Conservation (phyloP, 2,329 filamentous ascomycete species). For the Monosporascus sp. region DNA sequence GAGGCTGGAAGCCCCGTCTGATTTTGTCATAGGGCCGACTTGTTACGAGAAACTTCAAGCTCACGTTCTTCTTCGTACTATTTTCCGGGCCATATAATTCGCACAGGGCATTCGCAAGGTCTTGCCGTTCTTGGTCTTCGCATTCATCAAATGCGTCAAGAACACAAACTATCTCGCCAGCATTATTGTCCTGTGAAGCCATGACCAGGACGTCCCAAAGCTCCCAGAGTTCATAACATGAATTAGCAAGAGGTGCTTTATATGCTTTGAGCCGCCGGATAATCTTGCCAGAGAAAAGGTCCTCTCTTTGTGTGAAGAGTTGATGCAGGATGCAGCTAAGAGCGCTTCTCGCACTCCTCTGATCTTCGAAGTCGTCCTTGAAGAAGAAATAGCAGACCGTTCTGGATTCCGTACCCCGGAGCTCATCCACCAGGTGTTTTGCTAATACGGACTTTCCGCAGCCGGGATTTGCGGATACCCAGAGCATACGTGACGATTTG, state of each 20-base stretch:
- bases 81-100: constrained; percentile 15
- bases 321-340: constrained; percentile 34
- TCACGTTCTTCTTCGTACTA: not conserved
- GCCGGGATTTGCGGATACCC: constrained; percentile 38
- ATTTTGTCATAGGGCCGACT: constrained; percentile 30
- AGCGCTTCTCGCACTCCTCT: constrained; percentile 20
- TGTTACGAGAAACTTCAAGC: constrained; percentile 34
- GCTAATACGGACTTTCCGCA: constrained; percentile 40
- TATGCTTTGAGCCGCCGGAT: constrained; percentile 9
- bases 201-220: constrained; percentile 28
- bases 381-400: constrained; percentile 40
- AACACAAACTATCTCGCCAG: constrained; percentile 25
- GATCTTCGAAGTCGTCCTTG: constrained; percentile 19
- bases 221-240: constrained; percentile 14
- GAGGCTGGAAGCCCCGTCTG: constrained; percentile 15
- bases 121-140: not conserved
- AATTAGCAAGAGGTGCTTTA: constrained; percentile 9
- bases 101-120: constrained; percentile 10
- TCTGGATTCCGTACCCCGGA: constrained; percentile 11
- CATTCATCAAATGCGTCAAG: constrained; percentile 40
- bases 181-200: not conserved
- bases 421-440: constrained; percentile 29
- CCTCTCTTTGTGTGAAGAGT: constrained; percentile 23
- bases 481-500: constrained; percentile 13
- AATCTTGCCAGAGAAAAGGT: constrained; percentile 19